phyloP scores from a whole-genome alignment of 179 eudicot genomes.

The Heliamphora ciliata region DNA sequence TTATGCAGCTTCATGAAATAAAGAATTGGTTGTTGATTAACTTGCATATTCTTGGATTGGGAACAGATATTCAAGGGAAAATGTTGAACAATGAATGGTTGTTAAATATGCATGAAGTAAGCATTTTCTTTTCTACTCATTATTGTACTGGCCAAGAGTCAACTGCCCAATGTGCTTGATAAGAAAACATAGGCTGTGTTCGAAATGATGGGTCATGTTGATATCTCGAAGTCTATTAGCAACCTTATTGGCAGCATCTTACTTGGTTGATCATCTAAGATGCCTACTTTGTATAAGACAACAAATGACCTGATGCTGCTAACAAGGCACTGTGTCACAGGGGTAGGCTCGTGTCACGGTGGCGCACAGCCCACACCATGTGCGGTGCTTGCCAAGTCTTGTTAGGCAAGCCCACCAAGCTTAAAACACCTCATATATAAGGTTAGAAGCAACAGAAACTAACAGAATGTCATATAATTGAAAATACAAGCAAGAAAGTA shows the following conservation, averaged over 20 bases:
- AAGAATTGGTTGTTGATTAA: constrained; percentile 4
- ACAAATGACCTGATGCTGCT: not conserved
- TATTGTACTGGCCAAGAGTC: not conserved
- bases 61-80: not conserved
- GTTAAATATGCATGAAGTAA: not conserved
- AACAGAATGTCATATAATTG: no score
- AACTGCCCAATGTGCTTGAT: not conserved
- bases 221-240: not conserved
- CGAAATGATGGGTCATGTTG: not conserved
- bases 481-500: no score
- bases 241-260: not conserved
- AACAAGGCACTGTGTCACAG: no score
- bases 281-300: not conserved
- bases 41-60: not conserved
- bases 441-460: no score
- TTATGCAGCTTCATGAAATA: not conserved
- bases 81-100: not conserved
- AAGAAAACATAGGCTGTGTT: not conserved
- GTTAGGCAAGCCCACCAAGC: no score
- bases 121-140: not conserved
- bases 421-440: no score
- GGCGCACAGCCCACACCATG: no score
- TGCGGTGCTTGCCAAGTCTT: no score
- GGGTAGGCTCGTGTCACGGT: no score
- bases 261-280: constrained; percentile 4